Base-by-base conservation (phyloP, 2,329 filamentous ascomycete genomes). In the Pyrenophora graminea region DNA sequence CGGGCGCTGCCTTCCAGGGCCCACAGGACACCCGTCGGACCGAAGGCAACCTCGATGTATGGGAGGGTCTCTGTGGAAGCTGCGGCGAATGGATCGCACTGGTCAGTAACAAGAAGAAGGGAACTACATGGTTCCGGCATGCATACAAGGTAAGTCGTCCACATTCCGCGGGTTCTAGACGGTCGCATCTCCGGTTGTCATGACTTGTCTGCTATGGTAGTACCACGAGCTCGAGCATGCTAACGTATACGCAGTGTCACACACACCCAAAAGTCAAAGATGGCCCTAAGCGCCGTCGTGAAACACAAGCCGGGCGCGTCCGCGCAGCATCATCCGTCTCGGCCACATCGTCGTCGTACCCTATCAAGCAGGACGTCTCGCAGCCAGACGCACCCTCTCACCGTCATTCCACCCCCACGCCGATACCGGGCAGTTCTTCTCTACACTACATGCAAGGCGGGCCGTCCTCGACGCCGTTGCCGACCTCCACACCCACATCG, bases 81-180 rank as follows among this genome's bases (percentile, higher is more conserved):
- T 92, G 89, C 74, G 87, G 86, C 59, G 87, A 91, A 55, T 92
- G 89, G 89, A 87, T 92, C 60, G 85, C 87, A 10, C 77, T 92
- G 31, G 88, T 91, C 36, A 92, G 88, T 76, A 91, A 86, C 71
- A 93, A 93, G 77, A 93, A 93, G 79, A 92, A 93, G 77, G 89
- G 89, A n/a, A 95, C 90, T 1, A 92, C 90, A 3, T 95, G 90
- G 89, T 95, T 93, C 73, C 81, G 90, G 59, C 90, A 95, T 73
- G 89, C 90, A 39, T 94, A 94, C 78, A 94, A 93, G 82, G 88
- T 89, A 39, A 48, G 52, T 74, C 42, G 21, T 39, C 21, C 45
- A 19, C 51, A 57, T 56, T 62, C 51, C 39, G 45, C 19, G n/a
- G 18, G 10, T 9, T 15, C 30, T 46, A 43, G 23, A 39, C 48